Base-by-base conservation (phyloP, 495 filamentous ascomycete species). In the Sabuloglossum arenarium region DNA sequence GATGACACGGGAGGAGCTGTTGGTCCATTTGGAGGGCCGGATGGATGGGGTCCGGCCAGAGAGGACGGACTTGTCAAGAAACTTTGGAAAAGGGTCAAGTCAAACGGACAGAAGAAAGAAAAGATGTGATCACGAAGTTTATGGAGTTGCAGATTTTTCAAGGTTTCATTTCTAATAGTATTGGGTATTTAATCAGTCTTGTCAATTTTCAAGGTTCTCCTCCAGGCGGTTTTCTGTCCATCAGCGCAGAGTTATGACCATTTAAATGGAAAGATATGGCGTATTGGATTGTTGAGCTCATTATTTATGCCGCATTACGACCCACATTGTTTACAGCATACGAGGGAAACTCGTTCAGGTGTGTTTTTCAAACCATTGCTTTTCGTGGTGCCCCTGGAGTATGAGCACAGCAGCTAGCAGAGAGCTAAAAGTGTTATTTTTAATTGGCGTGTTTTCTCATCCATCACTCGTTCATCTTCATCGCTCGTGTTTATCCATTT, bases 11-110 rank as follows among this genome's bases (percentile, higher is more conserved):
- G 28, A 3, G 54, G 54, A 31, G 25, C 43, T 24, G 3, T 47
- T 27, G 54, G 54, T 16, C 54, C 54, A 16, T 56, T 56, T 47
- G 54, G 54, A 14, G 54, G 54, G 27, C 37, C 54, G 14, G 54
- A 56, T 25, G 54, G 54, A 14, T 47, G 54, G 34, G 43, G 54
- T 14, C 39, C 43, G 19, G 24, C 34, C n/a, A 47, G 25, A n/a
- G 29, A 49, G 14, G 42, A 30, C 21, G 39, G 54, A 16, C 16
- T 56, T 16, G 54, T 56, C n/a, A 43, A 47, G 28, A 56, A 49
- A n/a, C 28, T 56, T 1, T 56, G 54, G 54, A 43, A 37, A 16
- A 43, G 19, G n/a, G 43, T 56, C 10, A 43, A 43, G 24, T 23
- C 53, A 3, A 43, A 51, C 16, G 47, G 47, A 29, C 23, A 28